Base-by-base conservation (phyloP, 106 monocot species). In the Dendrobium officinale region DNA sequence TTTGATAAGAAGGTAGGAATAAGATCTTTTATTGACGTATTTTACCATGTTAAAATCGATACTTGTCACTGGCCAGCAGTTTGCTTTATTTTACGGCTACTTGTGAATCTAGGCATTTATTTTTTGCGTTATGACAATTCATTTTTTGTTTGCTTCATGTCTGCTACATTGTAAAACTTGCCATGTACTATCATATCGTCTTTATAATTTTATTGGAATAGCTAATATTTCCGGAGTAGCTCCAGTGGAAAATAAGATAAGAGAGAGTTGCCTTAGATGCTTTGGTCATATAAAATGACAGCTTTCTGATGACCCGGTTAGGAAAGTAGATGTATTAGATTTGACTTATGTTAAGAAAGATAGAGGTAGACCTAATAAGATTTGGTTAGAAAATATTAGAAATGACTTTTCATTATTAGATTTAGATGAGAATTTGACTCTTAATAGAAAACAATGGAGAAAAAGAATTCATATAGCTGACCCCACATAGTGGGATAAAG, bases 1-100 rank as follows among this genome's bases (percentile, higher is more conserved):
- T 73, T 82, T 98, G 82, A 87, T 98, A 78, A 87, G 95, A 85
- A 98, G 95, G 95, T 96, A 88, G 45, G 68, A 45, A 64, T 27
- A 49, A 75, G 43, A 75, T 9, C 31, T 5, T 44, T 74, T 74
- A 4, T 70, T 9, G 64, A 66, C 8, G 18, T 42, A 8, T 42
- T 74, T 6, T 42, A 44, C 43, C 43, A 6, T 43, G 41, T 74
- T 74, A 74, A 42, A 43, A 1, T 43, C 9, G 5, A 19, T 18
- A n/a, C 17, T 44, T 7, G n/a, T 66, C 9, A 22, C 64, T 15
- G 74, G 37, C 70, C 37, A 44, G 3, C 20, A 7, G 15, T 33
- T 29, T 18, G 42, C 44, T 44, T 44, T 42, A 74, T 19, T 74
- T 42, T 17, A 44, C 43, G 6, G 43, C 74, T 74, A 74, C 4